phyloP scores from a whole-genome alignment of 306 rosid species.

The Luffa aegyptiaca region DNA sequence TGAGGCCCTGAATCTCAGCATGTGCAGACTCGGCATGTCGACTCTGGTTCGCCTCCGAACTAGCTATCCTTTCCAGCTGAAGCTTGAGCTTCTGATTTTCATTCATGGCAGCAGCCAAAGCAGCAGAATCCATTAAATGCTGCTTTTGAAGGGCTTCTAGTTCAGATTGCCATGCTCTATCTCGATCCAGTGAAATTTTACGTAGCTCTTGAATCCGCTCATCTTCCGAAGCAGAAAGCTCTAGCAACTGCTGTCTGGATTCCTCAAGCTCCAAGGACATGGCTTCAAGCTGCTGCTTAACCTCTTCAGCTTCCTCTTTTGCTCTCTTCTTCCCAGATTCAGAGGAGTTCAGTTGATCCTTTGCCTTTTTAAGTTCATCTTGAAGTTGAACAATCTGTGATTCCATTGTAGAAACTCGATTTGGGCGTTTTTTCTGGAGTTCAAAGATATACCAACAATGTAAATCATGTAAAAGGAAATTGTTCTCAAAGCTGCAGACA shows the following conservation, averaged over 20 bases:
- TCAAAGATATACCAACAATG: not conserved
- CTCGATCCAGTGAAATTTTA: slow-evolving; percentile 75
- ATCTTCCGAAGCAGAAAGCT: slow-evolving; percentile 70
- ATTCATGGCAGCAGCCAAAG: slow-evolving; percentile 60
- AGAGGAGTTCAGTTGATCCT: slow-evolving; percentile 52
- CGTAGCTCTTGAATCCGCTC: slow-evolving; percentile 67
- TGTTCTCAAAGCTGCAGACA: not conserved
- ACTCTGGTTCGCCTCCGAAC: slow-evolving; percentile 41
- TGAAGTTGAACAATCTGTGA: slow-evolving; percentile 55
- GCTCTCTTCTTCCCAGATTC: slow-evolving; percentile 54
- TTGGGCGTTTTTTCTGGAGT: slow-evolving; percentile 50
- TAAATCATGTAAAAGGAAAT: not conserved
- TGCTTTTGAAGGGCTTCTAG: slow-evolving; percentile 84
- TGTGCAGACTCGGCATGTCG: slow-evolving; percentile 47
- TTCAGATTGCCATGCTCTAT: slow-evolving; percentile 92
- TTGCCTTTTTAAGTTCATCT: slow-evolving; percentile 63
- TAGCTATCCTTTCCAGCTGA: slow-evolving; percentile 58
- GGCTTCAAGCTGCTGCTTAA: slow-evolving; percentile 36
- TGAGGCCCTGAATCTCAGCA: slow-evolving; percentile 49
- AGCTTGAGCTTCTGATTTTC: slow-evolving; percentile 78
- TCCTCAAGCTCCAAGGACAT: slow-evolving; percentile 60
- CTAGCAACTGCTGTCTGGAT: slow-evolving; percentile 56
- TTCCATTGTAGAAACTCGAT: slow-evolving; percentile 54
- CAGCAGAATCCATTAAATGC: slow-evolving; percentile 81
- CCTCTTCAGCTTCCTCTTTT: slow-evolving; percentile 72